Percentiles rank a stretch among this genome's conserved stretches.
These are phyloP conservation scores for Phaseolus coccineus DNA, from an alignment of 331 rosid genomes.

Conservation along the genomic window DNA sequence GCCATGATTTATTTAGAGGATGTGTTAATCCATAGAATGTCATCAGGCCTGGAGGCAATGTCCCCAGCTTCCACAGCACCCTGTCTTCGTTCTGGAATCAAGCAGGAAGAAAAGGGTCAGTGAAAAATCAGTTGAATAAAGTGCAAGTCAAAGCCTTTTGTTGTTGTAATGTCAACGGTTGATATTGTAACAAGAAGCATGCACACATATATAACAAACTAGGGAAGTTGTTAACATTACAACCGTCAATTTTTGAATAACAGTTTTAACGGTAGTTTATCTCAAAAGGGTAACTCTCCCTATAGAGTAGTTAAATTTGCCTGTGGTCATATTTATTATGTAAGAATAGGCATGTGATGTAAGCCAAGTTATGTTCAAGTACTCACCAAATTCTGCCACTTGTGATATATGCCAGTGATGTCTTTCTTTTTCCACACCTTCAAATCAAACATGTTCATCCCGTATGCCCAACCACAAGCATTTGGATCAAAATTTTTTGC, in stretches of 20 bases:
- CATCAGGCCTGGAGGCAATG: constrained; percentile 95
- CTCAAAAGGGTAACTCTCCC: background rate
- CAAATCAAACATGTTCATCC: constrained; percentile 97
- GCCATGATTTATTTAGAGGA: constrained; percentile 92
- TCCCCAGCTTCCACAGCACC: constrained; percentile 94
- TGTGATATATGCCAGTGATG: constrained; percentile 97
- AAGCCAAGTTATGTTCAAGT: constrained; percentile 27
- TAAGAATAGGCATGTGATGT: constrained; percentile 13
- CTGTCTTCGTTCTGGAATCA: constrained; percentile 88
- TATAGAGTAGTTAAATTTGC: background rate
- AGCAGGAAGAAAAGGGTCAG: constrained; percentile 42
- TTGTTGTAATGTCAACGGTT: background rate
- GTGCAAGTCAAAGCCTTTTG: background rate
- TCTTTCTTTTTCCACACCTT: constrained; percentile 93
- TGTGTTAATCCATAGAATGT: constrained; percentile 95
- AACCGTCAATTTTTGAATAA: background rate
- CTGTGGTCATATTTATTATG: background rate
- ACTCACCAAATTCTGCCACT: constrained; percentile 98
- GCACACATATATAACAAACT: background rate
- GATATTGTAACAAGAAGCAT: background rate
- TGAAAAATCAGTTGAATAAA: background rate
- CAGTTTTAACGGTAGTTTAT: background rate
- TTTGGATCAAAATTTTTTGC: constrained; percentile 89
- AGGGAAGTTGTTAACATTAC: background rate
- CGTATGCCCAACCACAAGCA: constrained; percentile 99